A percentile compares a stretch with the other conserved stretches of the same genome.
Conservation (phyloP, 1,284 basidiomycete genomes). For the Golubevia pallescens region DNA sequence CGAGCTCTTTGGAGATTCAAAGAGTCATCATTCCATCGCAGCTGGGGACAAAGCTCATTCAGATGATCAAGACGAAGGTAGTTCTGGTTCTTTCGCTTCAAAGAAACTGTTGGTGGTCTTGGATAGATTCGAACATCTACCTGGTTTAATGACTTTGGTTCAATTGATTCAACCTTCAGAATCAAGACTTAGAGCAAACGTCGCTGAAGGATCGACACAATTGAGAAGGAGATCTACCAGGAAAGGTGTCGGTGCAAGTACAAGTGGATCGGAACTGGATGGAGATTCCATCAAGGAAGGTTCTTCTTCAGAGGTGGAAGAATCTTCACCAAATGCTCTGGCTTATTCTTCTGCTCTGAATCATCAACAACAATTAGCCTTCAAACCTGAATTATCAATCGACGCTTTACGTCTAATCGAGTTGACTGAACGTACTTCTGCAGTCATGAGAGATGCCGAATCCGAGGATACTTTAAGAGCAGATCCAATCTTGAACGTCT, state of each 20-base stretch:
- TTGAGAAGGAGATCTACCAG: too few relatives aligned
- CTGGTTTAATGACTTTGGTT: constrained; percentile 49
- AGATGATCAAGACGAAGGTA: constrained; percentile 13
- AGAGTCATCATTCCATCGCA: too few relatives aligned
- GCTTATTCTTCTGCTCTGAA: too few relatives aligned
- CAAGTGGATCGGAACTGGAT: neutral
- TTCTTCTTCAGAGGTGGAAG: neutral
- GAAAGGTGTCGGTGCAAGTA: too few relatives aligned
- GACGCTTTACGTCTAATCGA: constrained; percentile 86
- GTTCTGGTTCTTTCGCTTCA: constrained; percentile 17
- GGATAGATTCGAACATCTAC: constrained; percentile 50
- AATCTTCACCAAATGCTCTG: too few relatives aligned
- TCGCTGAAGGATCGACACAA: neutral
- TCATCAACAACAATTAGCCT: constrained; percentile 2
- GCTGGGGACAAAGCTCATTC: neutral
- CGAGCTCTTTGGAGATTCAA: too few relatives aligned
- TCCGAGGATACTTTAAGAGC: constrained; percentile 73
- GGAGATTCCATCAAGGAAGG: neutral
- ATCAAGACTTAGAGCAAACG: neutral
- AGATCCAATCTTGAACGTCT: constrained; percentile 81
- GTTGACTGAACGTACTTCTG: constrained; percentile 82
- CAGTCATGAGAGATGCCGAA: constrained; percentile 80
- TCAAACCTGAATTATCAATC: constrained; percentile 8
- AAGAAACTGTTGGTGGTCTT: constrained; percentile 52
- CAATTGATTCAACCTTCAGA: constrained; percentile 43